These are phyloP conservation scores for Saksenaea oblongispora DNA, from an alignment of 371 early-diverging fungal genomes.

Conservation along the genomic window DNA sequence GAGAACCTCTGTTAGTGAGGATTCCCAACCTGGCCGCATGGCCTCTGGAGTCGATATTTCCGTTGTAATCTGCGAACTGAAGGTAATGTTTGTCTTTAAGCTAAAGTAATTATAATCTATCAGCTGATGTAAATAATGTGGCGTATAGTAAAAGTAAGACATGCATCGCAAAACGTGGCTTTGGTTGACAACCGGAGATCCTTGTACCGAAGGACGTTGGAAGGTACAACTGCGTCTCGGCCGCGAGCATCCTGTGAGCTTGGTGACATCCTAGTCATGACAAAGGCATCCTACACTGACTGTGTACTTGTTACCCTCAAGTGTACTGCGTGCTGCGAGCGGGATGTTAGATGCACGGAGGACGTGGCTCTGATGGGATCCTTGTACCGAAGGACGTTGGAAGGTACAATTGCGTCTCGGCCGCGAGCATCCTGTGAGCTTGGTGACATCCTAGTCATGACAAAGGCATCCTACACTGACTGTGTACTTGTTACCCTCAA, in stretches of 20 bases:
- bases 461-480: neutral
- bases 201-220: neutral
- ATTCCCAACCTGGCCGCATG: no score
- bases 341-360: no score
- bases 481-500: neutral
- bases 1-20: no score
- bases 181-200: neutral
- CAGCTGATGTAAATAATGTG: neutral
- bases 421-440: constrained; percentile 2
- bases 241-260: constrained; percentile 2
- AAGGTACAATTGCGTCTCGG: constrained; percentile 1
- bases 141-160: neutral
- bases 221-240: constrained; percentile 1
- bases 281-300: neutral
- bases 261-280: constrained; percentile 1
- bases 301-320: neutral
- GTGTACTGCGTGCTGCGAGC: constrained; percentile 2
- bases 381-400: neutral
- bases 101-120: neutral
- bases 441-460: constrained; percentile 1
- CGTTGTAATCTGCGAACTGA: no score
- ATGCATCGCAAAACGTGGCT: neutral
- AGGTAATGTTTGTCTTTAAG: neutral
- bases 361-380: no score
- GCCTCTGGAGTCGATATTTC: no score